Conservation (phyloP, 768 basidiomycete genomes). For the Boletus coccyginus region DNA sequence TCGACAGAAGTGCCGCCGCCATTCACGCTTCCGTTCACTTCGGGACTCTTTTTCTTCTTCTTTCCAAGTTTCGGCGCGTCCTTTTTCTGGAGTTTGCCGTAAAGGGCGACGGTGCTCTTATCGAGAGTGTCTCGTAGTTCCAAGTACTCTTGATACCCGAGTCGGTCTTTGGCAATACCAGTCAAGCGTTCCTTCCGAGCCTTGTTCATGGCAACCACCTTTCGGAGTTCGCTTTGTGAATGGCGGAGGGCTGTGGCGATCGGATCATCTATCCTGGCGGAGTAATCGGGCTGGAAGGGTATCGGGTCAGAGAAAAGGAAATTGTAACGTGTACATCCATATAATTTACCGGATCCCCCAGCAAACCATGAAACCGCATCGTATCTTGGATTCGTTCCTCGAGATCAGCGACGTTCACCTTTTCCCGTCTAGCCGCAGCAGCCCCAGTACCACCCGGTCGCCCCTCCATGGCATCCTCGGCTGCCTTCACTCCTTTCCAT, state of each 20-base stretch:
- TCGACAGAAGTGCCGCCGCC: slow-evolving; percentile 33
- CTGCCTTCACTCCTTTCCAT: slow-evolving; percentile 79
- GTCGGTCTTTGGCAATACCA: slow-evolving; percentile 76
- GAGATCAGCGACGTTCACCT: slow-evolving; percentile 75
- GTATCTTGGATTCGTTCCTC: slow-evolving; percentile 75
- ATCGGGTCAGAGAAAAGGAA: slow-evolving; percentile 19
- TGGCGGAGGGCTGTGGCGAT: slow-evolving; percentile 88
- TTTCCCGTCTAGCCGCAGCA: slow-evolving; percentile 70
- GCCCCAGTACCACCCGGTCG: slow-evolving; percentile 77
- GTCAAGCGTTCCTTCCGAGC: slow-evolving; percentile 72
- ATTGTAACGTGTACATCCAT: slow-evolving; percentile 6
- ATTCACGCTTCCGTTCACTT: slow-evolving; percentile 32
- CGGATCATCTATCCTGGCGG: slow-evolving; percentile 86
- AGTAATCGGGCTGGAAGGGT: slow-evolving; percentile 60
- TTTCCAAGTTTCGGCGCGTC: slow-evolving; percentile 64
- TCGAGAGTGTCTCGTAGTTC: slow-evolving; percentile 84
- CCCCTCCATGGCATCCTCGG: slow-evolving; percentile 83
- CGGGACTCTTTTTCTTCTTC: slow-evolving; percentile 69
- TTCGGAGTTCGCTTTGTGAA: slow-evolving; percentile 78
- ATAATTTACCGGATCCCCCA: slow-evolving; percentile 64
- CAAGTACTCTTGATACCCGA: slow-evolving; percentile 91
- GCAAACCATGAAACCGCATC: slow-evolving; percentile 71
- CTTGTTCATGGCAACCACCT: slow-evolving; percentile 80
- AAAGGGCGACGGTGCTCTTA: slow-evolving; percentile 72
- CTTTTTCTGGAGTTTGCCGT: slow-evolving; percentile 80